Base-by-base conservation (phyloP, 345 rosid species). In the Rhodamnia rubescens region DNA sequence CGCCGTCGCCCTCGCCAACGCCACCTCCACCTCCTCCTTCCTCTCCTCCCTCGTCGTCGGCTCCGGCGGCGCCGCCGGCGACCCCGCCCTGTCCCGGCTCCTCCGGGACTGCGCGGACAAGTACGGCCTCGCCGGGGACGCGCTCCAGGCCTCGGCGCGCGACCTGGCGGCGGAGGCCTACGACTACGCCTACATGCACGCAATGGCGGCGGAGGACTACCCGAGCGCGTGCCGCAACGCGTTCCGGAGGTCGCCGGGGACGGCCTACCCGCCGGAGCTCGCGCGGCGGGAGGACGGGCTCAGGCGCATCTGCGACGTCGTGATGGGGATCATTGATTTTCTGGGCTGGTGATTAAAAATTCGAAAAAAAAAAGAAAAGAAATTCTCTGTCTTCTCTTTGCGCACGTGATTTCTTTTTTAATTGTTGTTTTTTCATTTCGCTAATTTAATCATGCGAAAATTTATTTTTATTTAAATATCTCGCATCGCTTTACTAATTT, bases 101-200 rank as follows among this genome's bases (percentile, higher is more conserved):
- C 82, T 96, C 0, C 85, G 86, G 87, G 94, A 91, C 29, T 96
- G 99, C 49, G 92, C 97, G 2, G 95, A 91, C 59, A 94, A 94
- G 91, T 96, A 95, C 82, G 27, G 86, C 20, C 90, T 85, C 42
- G 94, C 99, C 0, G 91, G 88, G 6, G 93, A 90, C 55, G 93
- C 99, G 49, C 92, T 96, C 22, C 92, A 85, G 78, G 82, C 86
- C 53, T 88, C 97, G 1, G 88, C 82, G 50, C 85, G 84, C 61
- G 97, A 95, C 88, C 81, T 95, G 85, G 90, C 47, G 16, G 27
- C 52, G 29, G 98, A 96, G 88, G 83, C 89, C 7, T 94, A 91
- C 86, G 98, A 95, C 84, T 91, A 91, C 36, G 99, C 96, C n/a
- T 93, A 89, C 86, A 87, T 95, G 92, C 93, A 95, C 80, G 85